These are phyloP conservation scores for Lactarius indigo DNA, from an alignment of 768 basidiomycete species.

Conservation along the genomic window DNA sequence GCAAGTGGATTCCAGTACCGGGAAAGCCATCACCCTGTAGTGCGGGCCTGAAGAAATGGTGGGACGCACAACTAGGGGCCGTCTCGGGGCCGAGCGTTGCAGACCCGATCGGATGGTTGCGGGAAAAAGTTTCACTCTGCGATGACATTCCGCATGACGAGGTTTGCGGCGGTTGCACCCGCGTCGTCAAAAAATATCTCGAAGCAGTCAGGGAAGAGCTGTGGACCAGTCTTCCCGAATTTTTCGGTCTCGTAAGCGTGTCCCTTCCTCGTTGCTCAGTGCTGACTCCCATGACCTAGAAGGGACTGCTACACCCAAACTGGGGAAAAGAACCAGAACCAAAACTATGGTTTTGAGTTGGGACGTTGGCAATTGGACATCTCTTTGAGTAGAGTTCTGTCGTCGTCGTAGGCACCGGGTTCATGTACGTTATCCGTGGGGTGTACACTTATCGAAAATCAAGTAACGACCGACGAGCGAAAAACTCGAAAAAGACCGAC, in stretches of 20 bases:
- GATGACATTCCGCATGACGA: slow-evolving; percentile 22
- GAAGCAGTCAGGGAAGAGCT: slow-evolving; percentile 18
- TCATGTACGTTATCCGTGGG: not conserved
- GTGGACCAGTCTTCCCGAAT: slow-evolving; percentile 17
- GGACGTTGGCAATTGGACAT: not conserved
- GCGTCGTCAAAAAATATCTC: slow-evolving; percentile 15
- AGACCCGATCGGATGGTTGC: slow-evolving; percentile 20
- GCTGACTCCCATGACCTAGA: slow-evolving; percentile 8
- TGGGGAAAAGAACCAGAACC: slow-evolving; percentile 23
- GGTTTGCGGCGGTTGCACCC: slow-evolving; percentile 14
- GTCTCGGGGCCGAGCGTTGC: slow-evolving; percentile 17
- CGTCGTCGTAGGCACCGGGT: not conserved
- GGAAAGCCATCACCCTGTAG: slow-evolving; percentile 14
- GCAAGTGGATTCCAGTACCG: slow-evolving; percentile 77
- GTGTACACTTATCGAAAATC: not conserved
- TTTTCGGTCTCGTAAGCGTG: slow-evolving; percentile 20
- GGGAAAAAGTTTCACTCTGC: slow-evolving; percentile 11
- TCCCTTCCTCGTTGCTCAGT: not conserved
- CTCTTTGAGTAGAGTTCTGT: not conserved
- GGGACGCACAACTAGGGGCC: slow-evolving; percentile 15
- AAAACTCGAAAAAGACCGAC: not conserved
- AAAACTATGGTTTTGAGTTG: slow-evolving; percentile 18
- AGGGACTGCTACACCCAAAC: slow-evolving; percentile 6
- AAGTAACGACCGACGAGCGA: not conserved
- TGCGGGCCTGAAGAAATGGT: slow-evolving; percentile 18